Conservation (phyloP, 805 yeast genomes). For the Pichia occidentalis region DNA sequence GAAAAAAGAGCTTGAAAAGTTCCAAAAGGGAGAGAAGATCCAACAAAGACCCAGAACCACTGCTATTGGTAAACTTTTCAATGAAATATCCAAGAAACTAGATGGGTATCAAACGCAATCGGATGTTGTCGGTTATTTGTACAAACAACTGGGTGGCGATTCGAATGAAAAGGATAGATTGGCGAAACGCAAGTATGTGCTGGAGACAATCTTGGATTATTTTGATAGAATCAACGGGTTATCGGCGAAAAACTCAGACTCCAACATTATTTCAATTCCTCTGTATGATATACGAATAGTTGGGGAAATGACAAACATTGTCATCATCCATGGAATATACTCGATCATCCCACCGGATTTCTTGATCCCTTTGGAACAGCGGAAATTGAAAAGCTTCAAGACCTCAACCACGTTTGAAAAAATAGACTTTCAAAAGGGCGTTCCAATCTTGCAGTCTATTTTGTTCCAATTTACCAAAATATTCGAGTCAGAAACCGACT, state of each 20-base stretch:
- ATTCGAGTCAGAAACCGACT: slow-evolving; percentile 40
- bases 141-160: slow-evolving; percentile 2
- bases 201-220: slow-evolving; percentile 32
- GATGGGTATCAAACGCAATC: slow-evolving; percentile 7
- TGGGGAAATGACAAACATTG: slow-evolving; percentile 53
- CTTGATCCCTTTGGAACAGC: slow-evolving; percentile 58
- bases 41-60: slow-evolving; percentile 25
- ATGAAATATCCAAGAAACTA: slow-evolving; percentile 20
- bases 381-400: slow-evolving; percentile 47
- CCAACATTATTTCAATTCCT: slow-evolving; percentile 54
- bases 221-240: slow-evolving; percentile 35
- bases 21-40: slow-evolving; percentile 18
- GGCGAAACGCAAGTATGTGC: slow-evolving; percentile 22
- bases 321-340: slow-evolving; percentile 67
- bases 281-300: slow-evolving; percentile 78
- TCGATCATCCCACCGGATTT: slow-evolving; percentile 50
- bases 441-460: slow-evolving; percentile 19
- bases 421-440: slow-evolving; percentile 16
- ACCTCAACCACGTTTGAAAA: slow-evolving; percentile 21
- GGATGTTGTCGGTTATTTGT: slow-evolving; percentile 10
- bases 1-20: slow-evolving; percentile 20
- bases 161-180: neutral
- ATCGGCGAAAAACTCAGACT: slow-evolving; percentile 27
- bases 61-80: slow-evolving; percentile 30
- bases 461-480: slow-evolving; percentile 30